Percentiles rank a stretch among this genome's conserved stretches.
Evolutionary conservation across 2,329 filamentous ascomycete genomes (phyloP).

Genomic region (Fusarium aywerte): DNA sequence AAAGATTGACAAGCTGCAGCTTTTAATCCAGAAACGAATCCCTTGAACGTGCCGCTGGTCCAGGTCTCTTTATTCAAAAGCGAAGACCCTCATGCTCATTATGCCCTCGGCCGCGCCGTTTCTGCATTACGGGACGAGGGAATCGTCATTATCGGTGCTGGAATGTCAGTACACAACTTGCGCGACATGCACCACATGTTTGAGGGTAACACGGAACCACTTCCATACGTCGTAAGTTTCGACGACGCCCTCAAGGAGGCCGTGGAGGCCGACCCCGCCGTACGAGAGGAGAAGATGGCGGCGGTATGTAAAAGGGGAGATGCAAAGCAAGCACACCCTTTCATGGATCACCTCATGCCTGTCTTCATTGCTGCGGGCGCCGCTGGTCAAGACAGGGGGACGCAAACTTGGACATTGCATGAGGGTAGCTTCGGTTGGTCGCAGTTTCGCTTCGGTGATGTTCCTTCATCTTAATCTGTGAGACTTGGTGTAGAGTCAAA

Average conservation of each 20-base stretch:
- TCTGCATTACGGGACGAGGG: slow-evolving; percentile 72
- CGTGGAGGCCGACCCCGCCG: slow-evolving; percentile 58
- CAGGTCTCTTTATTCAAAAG: slow-evolving; percentile 76
- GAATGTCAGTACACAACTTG: slow-evolving; percentile 80
- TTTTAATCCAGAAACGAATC: slow-evolving; percentile 70
- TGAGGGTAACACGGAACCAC: slow-evolving; percentile 54
- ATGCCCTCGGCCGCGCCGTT: slow-evolving; percentile 73
- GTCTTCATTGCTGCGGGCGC: slow-evolving; percentile 60
- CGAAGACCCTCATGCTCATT: slow-evolving; percentile 73
- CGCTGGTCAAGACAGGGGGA: slow-evolving; percentile 55
- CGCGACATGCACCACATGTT: slow-evolving; percentile 58
- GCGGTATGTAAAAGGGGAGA: slow-evolving; percentile 55
- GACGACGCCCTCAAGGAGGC: slow-evolving; percentile 75
- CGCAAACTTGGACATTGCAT: slow-evolving; percentile 58
- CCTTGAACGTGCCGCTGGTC: slow-evolving; percentile 73
- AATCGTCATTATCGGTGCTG: slow-evolving; percentile 75
- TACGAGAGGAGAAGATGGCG: slow-evolving; percentile 55
- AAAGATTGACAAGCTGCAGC: slow-evolving; percentile 51
- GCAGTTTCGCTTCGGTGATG: slow-evolving; percentile 59
- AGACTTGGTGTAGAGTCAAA: slow-evolving; percentile 12
- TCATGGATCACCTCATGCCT: slow-evolving; percentile 63
- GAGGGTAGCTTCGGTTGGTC: slow-evolving; percentile 59
- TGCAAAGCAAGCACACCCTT: slow-evolving; percentile 60
- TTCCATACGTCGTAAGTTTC: slow-evolving; percentile 71
- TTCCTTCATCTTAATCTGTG: slow-evolving; percentile 34